Percentiles rank a stretch among this genome's conserved stretches.
These are phyloP conservation scores for Cicer judaicum DNA, from an alignment of 306 rosid species.

Conservation along the genomic window DNA sequence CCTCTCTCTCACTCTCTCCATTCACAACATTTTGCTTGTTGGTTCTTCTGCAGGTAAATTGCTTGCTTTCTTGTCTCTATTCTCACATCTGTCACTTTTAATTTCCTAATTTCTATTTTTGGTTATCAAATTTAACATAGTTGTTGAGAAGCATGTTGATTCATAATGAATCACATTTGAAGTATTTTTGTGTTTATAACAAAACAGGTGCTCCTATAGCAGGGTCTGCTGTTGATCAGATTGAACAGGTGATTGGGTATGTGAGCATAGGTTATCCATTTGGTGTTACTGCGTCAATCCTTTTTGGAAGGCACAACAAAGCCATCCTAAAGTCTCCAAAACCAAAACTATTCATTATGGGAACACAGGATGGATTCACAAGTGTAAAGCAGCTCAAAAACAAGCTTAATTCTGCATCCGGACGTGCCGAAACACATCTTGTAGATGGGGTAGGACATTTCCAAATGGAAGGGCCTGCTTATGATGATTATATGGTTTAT, in stretches of 20 bases:
- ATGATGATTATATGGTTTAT: slow-evolving; percentile 80
- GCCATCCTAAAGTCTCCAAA: slow-evolving; percentile 70
- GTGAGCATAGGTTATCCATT: slow-evolving; percentile 93
- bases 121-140: no score
- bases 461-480: slow-evolving; percentile 92
- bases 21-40: slow-evolving; percentile 58
- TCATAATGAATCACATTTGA: neutral
- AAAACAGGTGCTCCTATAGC: slow-evolving; percentile 88
- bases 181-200: neutral
- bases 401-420: slow-evolving; percentile 72
- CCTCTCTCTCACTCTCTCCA: slow-evolving; percentile 52
- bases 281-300: slow-evolving; percentile 84
- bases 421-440: slow-evolving; percentile 69
- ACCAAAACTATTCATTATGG: slow-evolving; percentile 90
- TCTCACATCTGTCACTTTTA: slow-evolving; percentile 49
- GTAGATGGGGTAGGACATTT: slow-evolving; percentile 86
- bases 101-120: no score
- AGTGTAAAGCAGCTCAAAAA: slow-evolving; percentile 77
- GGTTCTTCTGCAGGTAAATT: slow-evolving; percentile 94
- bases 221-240: slow-evolving; percentile 87
- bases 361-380: slow-evolving; percentile 88
- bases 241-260: slow-evolving; percentile 82
- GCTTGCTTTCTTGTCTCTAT: neutral
- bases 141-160: no score
- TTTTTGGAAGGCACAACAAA: slow-evolving; percentile 88